Base-by-base conservation (phyloP, 78 protist species). In the Monocercomonoides exilis region DNA sequence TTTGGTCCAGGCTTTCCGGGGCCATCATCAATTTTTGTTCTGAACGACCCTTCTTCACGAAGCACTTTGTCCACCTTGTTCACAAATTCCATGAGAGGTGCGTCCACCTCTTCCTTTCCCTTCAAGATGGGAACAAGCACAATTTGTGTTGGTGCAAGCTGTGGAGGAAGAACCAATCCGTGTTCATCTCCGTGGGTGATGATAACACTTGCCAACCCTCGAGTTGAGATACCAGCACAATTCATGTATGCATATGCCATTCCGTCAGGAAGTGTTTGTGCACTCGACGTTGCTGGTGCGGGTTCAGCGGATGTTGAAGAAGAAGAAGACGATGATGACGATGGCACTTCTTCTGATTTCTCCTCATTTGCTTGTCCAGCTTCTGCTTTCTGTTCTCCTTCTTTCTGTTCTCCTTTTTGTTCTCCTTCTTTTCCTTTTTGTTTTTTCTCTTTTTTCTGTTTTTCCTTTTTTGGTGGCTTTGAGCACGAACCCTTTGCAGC, bases 181-280 rank as follows among this genome's bases (percentile, higher is more conserved):
- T 86, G 45, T 3, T 86, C 43, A 43, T 90, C 92, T 44, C 92
- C 92, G 45, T 90, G 85, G 79, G 81, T 1, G 34, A 80, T 34
- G 41, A 90, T 33, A 45, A n/a, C 0, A 3, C 90, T 2, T 33
- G 92, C 92, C 0, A 90, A 3, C 5, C 86, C 38, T 34, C 92
- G 85, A 2, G 90, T 87, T 46, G 92, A 90, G 81, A 90, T 81
- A 43, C 92, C 92, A 70, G 44, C 86, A 45, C 92, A 90, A 6
- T 88, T 90, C 90, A 90, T 90, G 32, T 45, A 81, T 43, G 90
- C 86, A 45, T 46, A 1, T 43, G 77, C 43, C 33, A 4, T 4
- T n/a, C 3, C 43, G 11, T 54, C 70, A 54, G 21, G 11, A 11
- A 54, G 38, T 29, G 21, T 21, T 54, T 54, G 70, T 21, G 11